Percentiles rank a stretch among this genome's conserved stretches.
Evolutionary conservation across 495 filamentous ascomycete genomes (phyloP).

Genomic region (Aspergillus bridgeri): DNA sequence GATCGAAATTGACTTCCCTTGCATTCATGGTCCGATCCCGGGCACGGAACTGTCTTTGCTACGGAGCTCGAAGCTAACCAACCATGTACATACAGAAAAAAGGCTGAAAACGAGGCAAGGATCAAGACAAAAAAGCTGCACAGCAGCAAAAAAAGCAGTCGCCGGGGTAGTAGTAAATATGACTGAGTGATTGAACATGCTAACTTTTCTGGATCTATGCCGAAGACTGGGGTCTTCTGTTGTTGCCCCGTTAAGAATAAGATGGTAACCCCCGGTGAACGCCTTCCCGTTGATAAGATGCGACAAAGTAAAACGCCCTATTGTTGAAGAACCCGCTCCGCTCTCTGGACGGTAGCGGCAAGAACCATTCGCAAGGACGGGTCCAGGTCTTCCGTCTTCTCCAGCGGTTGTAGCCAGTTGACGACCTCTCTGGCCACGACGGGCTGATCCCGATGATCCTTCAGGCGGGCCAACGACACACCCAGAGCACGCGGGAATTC

Average conservation of each 20-base stretch:
- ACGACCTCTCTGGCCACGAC: conserved; percentile 53
- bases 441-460: conserved; percentile 30
- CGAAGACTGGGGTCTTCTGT: conserved; percentile 11
- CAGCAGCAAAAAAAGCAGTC: conserved; percentile 72
- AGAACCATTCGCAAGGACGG: conserved; percentile 62
- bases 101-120: conserved; percentile 65
- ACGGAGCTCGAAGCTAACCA: conserved; percentile 4
- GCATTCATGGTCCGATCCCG: too few species aligned
- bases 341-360: conserved; percentile 49
- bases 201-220: conserved; percentile 19
- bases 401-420: conserved; percentile 56
- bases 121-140: conserved; percentile 73
- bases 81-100: conserved; percentile 57
- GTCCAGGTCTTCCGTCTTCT: conserved; percentile 59
- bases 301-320: neutral
- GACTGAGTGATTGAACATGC: conserved; percentile 35
- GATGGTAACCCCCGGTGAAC: conserved; percentile 13
- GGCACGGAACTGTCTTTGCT: neutral
- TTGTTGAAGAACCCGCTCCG: conserved; percentile 29
- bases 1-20: too few species aligned
- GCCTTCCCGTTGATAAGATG: conserved; percentile 8
- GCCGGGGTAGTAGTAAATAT: conserved; percentile 49
- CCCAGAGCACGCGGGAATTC: conserved; percentile 72
- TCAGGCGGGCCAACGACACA: conserved; percentile 58
- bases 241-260: neutral